Evolutionary conservation across 23 red algal genomes (phyloP).

Genomic region (Chondrus crispus): DNA sequence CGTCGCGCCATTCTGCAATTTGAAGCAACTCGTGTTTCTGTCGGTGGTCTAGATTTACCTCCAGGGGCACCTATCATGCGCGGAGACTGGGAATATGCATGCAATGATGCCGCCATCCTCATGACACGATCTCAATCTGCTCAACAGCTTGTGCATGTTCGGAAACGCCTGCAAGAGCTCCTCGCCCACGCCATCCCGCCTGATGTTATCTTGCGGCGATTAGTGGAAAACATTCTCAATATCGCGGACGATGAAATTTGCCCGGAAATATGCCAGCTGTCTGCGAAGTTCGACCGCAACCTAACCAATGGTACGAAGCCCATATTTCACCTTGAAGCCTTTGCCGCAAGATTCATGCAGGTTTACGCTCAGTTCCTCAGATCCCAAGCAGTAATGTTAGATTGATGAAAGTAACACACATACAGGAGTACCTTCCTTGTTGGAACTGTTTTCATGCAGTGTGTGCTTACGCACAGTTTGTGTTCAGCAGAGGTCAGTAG

Average conservation of each 20-base stretch:
- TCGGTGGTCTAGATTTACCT: conserved; percentile 10
- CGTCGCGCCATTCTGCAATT: conserved; percentile 83
- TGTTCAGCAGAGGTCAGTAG: too few relatives aligned
- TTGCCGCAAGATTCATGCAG: conserved; percentile 90
- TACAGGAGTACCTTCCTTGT: too few relatives aligned
- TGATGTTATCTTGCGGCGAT: conserved; percentile 70
- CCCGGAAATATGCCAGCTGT: conserved; percentile 65
- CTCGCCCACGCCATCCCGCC: conserved; percentile 84
- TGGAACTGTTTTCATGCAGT: too few relatives aligned
- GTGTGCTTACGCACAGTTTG: too few relatives aligned
- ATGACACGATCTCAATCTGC: conserved; percentile 74
- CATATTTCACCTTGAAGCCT: conserved; percentile 95
- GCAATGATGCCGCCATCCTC: conserved; percentile 66
- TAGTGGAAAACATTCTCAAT: conserved; percentile 70
- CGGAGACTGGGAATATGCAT: conserved; percentile 87
- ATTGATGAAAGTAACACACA: too few relatives aligned
- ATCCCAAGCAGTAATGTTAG: conserved; percentile 56
- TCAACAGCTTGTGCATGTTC: conserved; percentile 61
- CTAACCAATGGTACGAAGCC: conserved; percentile 82
- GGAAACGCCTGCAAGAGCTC: conserved; percentile 80
- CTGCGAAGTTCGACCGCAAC: conserved; percentile 88
- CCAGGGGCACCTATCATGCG: conserved; percentile 26
- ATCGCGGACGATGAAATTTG: conserved; percentile 75
- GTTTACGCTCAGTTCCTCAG: conserved; percentile 61
- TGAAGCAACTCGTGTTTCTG: conserved; percentile 57